These are phyloP conservation scores for Candida tropicalis DNA, from an alignment of 1,139 yeast genomes.

Conservation along the genomic window DNA sequence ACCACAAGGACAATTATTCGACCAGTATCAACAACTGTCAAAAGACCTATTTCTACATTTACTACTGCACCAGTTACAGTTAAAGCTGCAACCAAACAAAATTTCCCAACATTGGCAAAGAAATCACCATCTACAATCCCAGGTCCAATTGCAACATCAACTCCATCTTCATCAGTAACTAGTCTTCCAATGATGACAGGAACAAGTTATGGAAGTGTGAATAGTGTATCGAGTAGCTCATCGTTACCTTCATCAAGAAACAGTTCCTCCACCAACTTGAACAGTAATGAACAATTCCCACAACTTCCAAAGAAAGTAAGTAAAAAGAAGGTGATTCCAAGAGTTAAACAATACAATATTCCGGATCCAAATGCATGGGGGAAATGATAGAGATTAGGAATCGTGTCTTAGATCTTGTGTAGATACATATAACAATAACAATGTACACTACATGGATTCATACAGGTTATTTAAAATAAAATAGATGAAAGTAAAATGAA, in stretches of 20 bases:
- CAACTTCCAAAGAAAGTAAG: conserved; percentile 39
- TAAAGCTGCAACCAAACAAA: conserved; percentile 10
- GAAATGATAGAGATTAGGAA: conserved; percentile 4
- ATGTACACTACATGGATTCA: no score
- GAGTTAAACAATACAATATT: conserved; percentile 38
- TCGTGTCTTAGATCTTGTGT: background rate
- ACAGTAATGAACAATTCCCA: conserved; percentile 36
- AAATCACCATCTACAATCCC: conserved; percentile 18
- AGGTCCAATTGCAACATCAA: conserved; percentile 12
- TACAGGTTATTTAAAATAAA: no score
- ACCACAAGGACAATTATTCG: conserved; percentile 43
- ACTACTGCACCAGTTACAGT: conserved; percentile 25
- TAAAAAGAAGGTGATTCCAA: conserved; percentile 41
- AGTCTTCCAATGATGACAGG: conserved; percentile 20
- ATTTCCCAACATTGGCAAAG: conserved; percentile 35
- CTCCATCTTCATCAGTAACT: conserved; percentile 17
- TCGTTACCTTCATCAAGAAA: conserved; percentile 11
- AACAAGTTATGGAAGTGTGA: conserved; percentile 8
- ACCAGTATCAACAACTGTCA: conserved; percentile 20
- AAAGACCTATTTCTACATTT: conserved; percentile 14
- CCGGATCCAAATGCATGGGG: conserved; percentile 33
- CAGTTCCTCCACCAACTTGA: conserved; percentile 13
- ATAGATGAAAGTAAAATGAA: no score
- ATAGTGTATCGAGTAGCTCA: conserved; percentile 2
- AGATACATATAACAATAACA: no score